Conservation (phyloP, 129 eudicot genomes). For the Glebionis coronaria region DNA sequence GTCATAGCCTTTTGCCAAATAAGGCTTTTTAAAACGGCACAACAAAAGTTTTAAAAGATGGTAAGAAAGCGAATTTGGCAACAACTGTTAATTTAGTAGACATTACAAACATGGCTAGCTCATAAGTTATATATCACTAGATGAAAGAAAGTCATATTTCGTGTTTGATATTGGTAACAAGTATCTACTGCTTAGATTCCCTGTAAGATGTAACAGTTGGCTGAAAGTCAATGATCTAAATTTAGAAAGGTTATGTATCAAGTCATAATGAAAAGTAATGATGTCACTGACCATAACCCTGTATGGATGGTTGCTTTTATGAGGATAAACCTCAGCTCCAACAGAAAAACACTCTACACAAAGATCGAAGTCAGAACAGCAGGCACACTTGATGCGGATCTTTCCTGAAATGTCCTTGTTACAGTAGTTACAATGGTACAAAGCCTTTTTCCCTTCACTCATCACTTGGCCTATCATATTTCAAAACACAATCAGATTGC, state of each 20-base stretch:
- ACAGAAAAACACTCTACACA: slow-evolving; percentile 98
- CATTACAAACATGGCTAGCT: neutral
- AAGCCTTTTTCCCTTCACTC: slow-evolving; percentile 79
- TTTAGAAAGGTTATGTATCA: neutral
- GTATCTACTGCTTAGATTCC: no score
- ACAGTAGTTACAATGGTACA: slow-evolving; percentile 96
- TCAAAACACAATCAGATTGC: neutral
- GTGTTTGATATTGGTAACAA: no score
- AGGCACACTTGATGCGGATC: slow-evolving; percentile 80
- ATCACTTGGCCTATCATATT: slow-evolving; percentile 50
- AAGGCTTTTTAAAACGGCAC: neutral
- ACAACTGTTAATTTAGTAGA: neutral
- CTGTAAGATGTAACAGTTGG: no score
- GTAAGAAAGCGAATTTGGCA: neutral
- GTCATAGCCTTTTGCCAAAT: neutral
- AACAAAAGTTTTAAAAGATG: neutral
- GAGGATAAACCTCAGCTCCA: slow-evolving; percentile 95
- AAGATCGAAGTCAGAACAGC: slow-evolving; percentile 92
- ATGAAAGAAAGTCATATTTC: no score
- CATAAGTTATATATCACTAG: no score
- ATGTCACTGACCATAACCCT: slow-evolving; percentile 82
- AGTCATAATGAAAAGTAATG: neutral
- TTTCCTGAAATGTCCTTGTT: slow-evolving; percentile 92
- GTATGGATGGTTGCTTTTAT: slow-evolving; percentile 88
- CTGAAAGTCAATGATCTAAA: neutral